These are phyloP conservation scores for Graphilbum sp. DNA, from an alignment of 2,329 filamentous ascomycete genomes.

Conservation along the genomic window DNA sequence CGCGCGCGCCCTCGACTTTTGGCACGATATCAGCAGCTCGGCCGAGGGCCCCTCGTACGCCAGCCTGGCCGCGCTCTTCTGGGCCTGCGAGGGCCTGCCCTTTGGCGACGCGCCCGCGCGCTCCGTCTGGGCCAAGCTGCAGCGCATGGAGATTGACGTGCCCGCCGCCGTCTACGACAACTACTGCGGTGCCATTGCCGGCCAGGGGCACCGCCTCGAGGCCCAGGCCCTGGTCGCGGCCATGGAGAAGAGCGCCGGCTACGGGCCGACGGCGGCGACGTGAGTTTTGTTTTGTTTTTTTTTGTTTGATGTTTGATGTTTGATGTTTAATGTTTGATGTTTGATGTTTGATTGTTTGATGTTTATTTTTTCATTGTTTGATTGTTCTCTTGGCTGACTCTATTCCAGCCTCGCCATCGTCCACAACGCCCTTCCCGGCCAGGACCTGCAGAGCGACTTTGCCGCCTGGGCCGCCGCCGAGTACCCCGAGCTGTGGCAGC, in stretches of 20 bases:
- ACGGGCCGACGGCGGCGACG: constrained; percentile 53
- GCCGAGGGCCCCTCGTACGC: constrained; percentile 75
- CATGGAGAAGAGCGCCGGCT: constrained; percentile 50
- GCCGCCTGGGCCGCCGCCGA: constrained; percentile 56
- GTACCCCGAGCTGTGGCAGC: constrained; percentile 53
- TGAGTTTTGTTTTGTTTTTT: constrained; percentile 28
- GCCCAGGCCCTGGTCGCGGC: constrained; percentile 48
- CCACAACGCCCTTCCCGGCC: constrained; percentile 56
- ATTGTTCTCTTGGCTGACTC: constrained; percentile 6
- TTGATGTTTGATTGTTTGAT: background rate
- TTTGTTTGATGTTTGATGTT: too few species aligned
- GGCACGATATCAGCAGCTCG: constrained; percentile 68
- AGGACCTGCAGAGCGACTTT: constrained; percentile 49
- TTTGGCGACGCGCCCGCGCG: constrained; percentile 43
- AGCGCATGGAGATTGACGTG: constrained; percentile 62
- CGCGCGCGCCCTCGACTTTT: constrained; percentile 56
- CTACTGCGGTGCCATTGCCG: constrained; percentile 62
- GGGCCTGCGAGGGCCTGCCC: constrained; percentile 50
- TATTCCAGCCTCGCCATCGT: constrained; percentile 49
- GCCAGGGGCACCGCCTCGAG: constrained; percentile 53
- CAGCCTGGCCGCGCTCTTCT: constrained; percentile 67
- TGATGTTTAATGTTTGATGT: constrained; percentile 4
- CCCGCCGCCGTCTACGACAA: constrained; percentile 56
- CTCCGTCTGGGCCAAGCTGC: constrained; percentile 54
- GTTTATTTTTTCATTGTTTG: background rate